These are phyloP conservation scores for Antrodiella citrinella DNA, from an alignment of 768 basidiomycete species.

Conservation along the genomic window DNA sequence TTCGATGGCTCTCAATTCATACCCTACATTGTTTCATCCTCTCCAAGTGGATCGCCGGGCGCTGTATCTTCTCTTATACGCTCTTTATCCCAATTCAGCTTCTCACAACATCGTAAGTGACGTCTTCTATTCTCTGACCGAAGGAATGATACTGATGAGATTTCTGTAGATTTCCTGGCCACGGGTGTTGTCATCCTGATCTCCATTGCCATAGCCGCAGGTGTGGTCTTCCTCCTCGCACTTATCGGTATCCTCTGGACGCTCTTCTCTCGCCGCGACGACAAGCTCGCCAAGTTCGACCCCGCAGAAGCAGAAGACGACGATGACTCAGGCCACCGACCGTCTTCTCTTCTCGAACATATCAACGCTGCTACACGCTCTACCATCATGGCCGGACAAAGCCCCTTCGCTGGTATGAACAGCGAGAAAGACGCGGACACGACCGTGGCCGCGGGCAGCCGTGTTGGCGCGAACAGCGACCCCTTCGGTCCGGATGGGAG, in stretches of 20 bases:
- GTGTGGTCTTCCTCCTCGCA: constrained; percentile 82
- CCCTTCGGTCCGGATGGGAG: constrained; percentile 67
- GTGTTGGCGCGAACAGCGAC: constrained; percentile 29
- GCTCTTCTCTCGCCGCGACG: constrained; percentile 75
- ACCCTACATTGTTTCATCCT: constrained; percentile 72
- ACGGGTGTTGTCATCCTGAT: constrained; percentile 93
- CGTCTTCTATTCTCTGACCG: not conserved
- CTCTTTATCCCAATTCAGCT: constrained; percentile 72
- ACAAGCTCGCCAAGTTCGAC: constrained; percentile 59
- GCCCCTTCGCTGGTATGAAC: constrained; percentile 28
- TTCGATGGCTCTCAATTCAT: constrained; percentile 79
- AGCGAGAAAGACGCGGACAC: constrained; percentile 50
- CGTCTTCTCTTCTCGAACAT: constrained; percentile 82
- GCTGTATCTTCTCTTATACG: constrained; percentile 74
- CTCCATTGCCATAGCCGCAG: constrained; percentile 93
- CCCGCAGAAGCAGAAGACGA: constrained; percentile 63
- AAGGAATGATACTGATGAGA: constrained; percentile 7
- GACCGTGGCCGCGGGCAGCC: not conserved
- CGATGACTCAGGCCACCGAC: constrained; percentile 64
- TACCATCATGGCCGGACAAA: constrained; percentile 59
- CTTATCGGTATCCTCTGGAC: constrained; percentile 86
- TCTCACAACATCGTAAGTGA: constrained; percentile 57
- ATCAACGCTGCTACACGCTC: constrained; percentile 86
- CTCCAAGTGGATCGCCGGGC: constrained; percentile 60
- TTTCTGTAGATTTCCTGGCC: constrained; percentile 70